Base-by-base conservation (phyloP, 139 green algal species). In the Picochlorum sp. region DNA sequence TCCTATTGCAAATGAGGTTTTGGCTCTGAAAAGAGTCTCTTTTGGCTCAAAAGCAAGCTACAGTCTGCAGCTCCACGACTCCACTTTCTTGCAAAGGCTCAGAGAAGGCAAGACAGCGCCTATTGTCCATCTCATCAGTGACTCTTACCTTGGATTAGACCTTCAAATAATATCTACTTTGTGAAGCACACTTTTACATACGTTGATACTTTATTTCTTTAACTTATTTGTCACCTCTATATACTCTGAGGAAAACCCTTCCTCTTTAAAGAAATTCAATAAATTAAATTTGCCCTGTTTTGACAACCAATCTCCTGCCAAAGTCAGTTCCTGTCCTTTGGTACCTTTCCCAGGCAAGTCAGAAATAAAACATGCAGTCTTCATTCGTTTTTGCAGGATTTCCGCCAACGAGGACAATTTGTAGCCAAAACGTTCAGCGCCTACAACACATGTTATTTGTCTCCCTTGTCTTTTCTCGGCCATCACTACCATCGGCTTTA, bases 61-160 rank as follows among this genome's bases (percentile, higher is more conserved):
- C 39, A 47, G 22, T 9, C 18, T 47, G 2, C 9, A 47, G 20
- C 10, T 47, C 20, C 18, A 47, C 8, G 39, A 47, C 12, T 47
- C 39, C 5, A n/a, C 10, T 26, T 16, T 26, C 18, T n/a, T 47
- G 18, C 20, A 26, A n/a, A 47, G 39, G 39, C 39, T 47, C 20
- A 5, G 20, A 26, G 20, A 16, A 47, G 39, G 22, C 12, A n/a
- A n/a, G 12, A 47, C 20, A 20, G 18, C 22, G 39, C 39, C 39
- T 47, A 60, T 55, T 3, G 32, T 95, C 13, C 79, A 80, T 55
- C 58, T 95, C 3, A 59, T 96, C 33, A 89, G 76, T 7, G 89
- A 96, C 56, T 89, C 64, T 24, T 97, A 97, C 71, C 22, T 95
- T 1, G 88, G 89, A 1, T 63, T 96, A 22, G 88, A 96, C 44